Evolutionary conservation across 371 early-diverging fungal species (phyloP).

Genomic region (Caulochytrium protostelioides): DNA sequence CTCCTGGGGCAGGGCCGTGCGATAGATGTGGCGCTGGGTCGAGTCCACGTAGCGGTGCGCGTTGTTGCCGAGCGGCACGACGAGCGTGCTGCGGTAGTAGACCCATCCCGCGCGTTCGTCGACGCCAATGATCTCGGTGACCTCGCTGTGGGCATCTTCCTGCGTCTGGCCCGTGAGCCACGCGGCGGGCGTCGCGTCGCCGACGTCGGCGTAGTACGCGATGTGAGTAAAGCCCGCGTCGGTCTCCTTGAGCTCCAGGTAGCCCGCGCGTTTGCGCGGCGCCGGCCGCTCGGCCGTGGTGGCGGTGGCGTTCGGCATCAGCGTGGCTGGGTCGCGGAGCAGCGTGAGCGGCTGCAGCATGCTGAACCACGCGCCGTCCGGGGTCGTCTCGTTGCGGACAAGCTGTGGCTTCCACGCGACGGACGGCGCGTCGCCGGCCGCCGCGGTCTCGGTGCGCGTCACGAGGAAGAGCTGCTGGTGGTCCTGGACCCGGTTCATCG

Average conservation of each 20-base stretch:
- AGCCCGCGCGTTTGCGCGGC: constrained; percentile 18
- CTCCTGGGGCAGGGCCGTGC: constrained; percentile 55
- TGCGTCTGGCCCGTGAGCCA: constrained; percentile 69
- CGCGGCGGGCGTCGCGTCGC: constrained; percentile 18
- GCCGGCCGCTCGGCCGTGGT: constrained; percentile 4
- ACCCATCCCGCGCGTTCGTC: no score
- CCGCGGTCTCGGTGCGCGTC: background rate
- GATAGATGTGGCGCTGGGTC: constrained; percentile 37
- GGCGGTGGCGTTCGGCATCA: no score
- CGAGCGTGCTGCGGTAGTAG: no score
- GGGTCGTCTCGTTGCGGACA: constrained; percentile 12
- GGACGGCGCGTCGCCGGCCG: background rate
- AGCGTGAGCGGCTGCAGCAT: constrained; percentile 9
- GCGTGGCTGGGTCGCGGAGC: no score
- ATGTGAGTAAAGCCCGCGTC: constrained; percentile 56
- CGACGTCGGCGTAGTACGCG: constrained; percentile 39
- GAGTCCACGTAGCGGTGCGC: constrained; percentile 33
- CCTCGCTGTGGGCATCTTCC: no score
- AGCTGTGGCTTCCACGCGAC: constrained; percentile 11
- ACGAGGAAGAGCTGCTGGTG: constrained; percentile 40
- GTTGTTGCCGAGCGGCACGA: no score
- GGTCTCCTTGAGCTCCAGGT: constrained; percentile 57
- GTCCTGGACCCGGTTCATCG: constrained; percentile 78
- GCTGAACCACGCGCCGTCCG: constrained; percentile 21
- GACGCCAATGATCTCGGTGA: constrained; percentile 39